These are phyloP conservation scores for Closterium sp. DNA, from an alignment of 139 green algal species.

Conservation along the genomic window DNA sequence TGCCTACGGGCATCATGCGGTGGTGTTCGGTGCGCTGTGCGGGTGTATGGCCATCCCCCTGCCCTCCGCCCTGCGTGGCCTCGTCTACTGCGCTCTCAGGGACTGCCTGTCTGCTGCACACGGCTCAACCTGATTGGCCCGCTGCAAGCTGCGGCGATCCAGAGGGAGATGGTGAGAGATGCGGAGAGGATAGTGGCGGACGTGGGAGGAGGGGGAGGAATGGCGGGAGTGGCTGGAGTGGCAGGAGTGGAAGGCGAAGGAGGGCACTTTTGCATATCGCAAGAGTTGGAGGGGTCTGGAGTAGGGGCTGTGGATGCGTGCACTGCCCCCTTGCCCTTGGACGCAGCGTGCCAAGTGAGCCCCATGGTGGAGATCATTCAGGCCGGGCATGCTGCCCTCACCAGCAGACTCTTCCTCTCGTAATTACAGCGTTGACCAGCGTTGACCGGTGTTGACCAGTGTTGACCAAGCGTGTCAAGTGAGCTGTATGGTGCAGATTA, in stretches of 20 bases:
- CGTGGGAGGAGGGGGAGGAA: not conserved
- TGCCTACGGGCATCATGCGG: conserved; percentile 16
- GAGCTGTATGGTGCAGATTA: too few species aligned
- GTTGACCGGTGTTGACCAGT: too few species aligned
- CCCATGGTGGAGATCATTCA: not conserved
- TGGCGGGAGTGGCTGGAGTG: not conserved
- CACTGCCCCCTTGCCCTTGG: not conserved
- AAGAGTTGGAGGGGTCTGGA: too few species aligned
- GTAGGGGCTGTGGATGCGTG: too few species aligned
- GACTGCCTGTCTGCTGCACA: conserved; percentile 46
- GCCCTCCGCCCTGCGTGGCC: conserved; percentile 14
- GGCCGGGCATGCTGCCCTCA: not conserved
- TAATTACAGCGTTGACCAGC: not conserved
- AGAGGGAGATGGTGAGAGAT: conserved; percentile 2
- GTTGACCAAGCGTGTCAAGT: too few species aligned
- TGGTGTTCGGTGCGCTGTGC: conserved; percentile 27
- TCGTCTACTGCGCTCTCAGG: conserved; percentile 34
- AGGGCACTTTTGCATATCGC: too few species aligned
- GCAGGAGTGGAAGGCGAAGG: not conserved
- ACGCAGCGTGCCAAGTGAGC: not conserved
- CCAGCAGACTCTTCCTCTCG: not conserved
- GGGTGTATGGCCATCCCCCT: not conserved
- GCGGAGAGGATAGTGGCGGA: conserved; percentile 10
- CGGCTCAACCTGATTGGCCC: conserved; percentile 49
- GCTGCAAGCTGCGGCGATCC: conserved; percentile 25